Evolutionary conservation across 2,329 filamentous ascomycete species (phyloP).

Genomic region (Paracorniculantispora psalliotae): DNA sequence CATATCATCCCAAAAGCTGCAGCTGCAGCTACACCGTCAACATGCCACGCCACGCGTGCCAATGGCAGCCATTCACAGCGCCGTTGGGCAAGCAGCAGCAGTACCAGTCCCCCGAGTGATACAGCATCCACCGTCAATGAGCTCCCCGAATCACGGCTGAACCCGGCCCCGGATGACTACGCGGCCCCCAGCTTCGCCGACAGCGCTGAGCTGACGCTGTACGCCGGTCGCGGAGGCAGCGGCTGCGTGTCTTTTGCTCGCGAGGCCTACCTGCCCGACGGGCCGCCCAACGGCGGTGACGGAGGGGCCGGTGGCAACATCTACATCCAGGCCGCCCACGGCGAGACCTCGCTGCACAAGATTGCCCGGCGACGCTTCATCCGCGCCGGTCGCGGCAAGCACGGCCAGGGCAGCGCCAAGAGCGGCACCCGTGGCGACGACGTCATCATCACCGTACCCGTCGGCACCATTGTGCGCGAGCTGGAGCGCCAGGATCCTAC

Average conservation of each 20-base stretch:
- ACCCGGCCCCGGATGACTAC: constrained; percentile 82
- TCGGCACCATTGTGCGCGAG: constrained; percentile 87
- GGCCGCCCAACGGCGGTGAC: constrained; percentile 90
- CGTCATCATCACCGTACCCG: constrained; percentile 80
- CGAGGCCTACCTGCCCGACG: constrained; percentile 83
- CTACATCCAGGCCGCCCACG: constrained; percentile 88
- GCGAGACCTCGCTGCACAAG: constrained; percentile 91
- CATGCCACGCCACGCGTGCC: not conserved
- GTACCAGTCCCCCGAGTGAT: not conserved
- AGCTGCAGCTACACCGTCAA: not conserved
- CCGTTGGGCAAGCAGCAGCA: not conserved
- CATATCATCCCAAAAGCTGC: constrained; percentile 1
- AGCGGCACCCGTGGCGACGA: constrained; percentile 81
- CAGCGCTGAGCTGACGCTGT: constrained; percentile 70
- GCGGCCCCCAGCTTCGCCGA: constrained; percentile 79
- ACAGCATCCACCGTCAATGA: constrained; percentile 27
- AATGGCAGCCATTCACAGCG: not conserved
- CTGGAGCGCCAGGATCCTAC: constrained; percentile 72
- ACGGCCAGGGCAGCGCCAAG: constrained; percentile 68
- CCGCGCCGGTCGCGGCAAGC: constrained; percentile 69
- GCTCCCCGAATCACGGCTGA: constrained; percentile 56
- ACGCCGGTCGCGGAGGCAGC: constrained; percentile 77
- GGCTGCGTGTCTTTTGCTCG: constrained; percentile 93
- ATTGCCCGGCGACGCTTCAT: constrained; percentile 71
- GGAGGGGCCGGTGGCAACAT: constrained; percentile 87